Evolutionary conservation across 192 early-diverging fungal species (phyloP).

Genomic region (Podila epigama): DNA sequence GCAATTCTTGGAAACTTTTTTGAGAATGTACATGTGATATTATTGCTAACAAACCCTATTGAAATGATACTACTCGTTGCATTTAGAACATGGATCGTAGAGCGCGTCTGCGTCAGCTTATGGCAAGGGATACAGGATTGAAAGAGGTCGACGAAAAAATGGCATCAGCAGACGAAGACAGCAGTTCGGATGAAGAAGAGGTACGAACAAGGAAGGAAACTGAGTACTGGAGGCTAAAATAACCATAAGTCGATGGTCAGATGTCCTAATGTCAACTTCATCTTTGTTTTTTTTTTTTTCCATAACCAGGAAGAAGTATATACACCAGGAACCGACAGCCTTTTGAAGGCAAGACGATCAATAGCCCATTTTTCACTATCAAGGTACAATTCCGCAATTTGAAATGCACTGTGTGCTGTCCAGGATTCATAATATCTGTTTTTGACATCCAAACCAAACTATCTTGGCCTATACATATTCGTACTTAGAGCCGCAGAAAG

Average conservation of each 20-base stretch:
- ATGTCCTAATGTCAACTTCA: conserved; percentile 6
- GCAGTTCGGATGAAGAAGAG: conserved; percentile 45
- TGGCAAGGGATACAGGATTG: conserved; percentile 63
- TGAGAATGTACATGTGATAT: no score
- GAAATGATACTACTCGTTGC: not conserved
- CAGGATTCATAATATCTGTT: no score
- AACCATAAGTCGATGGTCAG: no score
- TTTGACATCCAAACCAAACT: no score
- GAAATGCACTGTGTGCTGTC: no score
- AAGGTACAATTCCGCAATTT: conserved; percentile 47
- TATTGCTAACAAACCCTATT: no score
- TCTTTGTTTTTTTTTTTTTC: conserved; percentile 23
- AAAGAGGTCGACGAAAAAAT: conserved; percentile 58
- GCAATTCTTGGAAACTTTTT: no score
- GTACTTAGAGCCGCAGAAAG: conserved; percentile 67
- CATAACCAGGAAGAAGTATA: conserved; percentile 81
- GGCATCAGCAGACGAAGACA: conserved; percentile 64
- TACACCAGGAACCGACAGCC: conserved; percentile 76
- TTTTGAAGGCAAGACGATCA: conserved; percentile 71
- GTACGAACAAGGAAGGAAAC: conserved; percentile 3
- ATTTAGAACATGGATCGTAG: conserved; percentile 63
- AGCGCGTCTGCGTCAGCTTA: conserved; percentile 76
- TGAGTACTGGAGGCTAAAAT: no score
- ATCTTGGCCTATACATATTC: not conserved
- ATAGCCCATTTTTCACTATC: conserved; percentile 80